Conservation (phyloP, 2,329 filamentous ascomycete species). For the Pseudohalonectria lignicola region DNA sequence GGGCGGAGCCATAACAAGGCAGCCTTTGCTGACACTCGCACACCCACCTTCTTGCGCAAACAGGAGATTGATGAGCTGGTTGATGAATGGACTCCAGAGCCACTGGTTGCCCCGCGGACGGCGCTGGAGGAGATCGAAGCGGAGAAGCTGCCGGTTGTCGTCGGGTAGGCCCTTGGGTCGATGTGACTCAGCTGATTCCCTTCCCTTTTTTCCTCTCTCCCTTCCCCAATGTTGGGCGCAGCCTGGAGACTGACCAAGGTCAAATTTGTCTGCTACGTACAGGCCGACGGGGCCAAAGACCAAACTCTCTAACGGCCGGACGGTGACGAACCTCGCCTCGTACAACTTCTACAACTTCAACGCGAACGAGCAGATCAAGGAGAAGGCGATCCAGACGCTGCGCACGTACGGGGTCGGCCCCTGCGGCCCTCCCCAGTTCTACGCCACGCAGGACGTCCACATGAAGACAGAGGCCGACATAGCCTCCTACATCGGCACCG, state of each 20-base stretch:
- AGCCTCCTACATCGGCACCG: conserved; percentile 76
- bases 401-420: conserved; percentile 94
- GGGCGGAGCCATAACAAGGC: too few relatives aligned
- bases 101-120: conserved; percentile 66
- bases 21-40: too few relatives aligned
- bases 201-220: not conserved
- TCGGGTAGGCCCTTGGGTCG: conserved; percentile 71
- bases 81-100: conserved; percentile 93
- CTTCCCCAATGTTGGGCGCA: too few relatives aligned
- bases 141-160: conserved; percentile 77
- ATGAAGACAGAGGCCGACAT: conserved; percentile 95
- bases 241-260: not conserved
- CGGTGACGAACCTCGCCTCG: conserved; percentile 84
- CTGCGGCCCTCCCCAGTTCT: conserved; percentile 94
- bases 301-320: conserved; percentile 79
- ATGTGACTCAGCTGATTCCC: too few relatives aligned
- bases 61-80: conserved; percentile 96
- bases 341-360: conserved; percentile 99
- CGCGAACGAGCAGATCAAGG: conserved; percentile 81
- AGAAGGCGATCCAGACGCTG: conserved; percentile 87
- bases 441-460: conserved; percentile 96
- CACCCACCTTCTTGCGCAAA: too few relatives aligned
- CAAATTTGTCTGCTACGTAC: conserved; percentile 4
- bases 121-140: conserved; percentile 68
- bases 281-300: conserved; percentile 84